These are phyloP conservation scores for Jaltomata sinuosa DNA, from an alignment of 257 asterid species.

Conservation along the genomic window DNA sequence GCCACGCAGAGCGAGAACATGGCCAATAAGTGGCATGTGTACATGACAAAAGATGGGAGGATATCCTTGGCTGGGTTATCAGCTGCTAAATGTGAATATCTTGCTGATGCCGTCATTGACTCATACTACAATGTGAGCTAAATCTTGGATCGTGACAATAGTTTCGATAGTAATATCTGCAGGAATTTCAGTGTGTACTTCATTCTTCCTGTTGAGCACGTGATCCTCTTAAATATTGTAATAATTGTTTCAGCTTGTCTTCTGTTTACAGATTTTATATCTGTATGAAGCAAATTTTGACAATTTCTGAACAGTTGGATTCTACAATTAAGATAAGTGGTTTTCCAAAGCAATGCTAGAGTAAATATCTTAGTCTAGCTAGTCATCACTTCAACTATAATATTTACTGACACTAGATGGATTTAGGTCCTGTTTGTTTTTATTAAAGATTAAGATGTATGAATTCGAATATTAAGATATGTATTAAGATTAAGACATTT, in stretches of 20 bases:
- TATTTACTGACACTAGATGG: background rate
- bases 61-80: slow-evolving; percentile 93
- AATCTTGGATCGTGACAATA: background rate
- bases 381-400: background rate
- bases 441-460: too few relatives aligned
- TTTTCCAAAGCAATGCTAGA: background rate
- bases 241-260: background rate
- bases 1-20: slow-evolving; percentile 72
- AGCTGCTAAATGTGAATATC: slow-evolving; percentile 84
- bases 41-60: slow-evolving; percentile 96
- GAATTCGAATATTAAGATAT: too few relatives aligned
- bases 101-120: slow-evolving; percentile 90
- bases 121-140: slow-evolving; percentile 25
- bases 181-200: background rate
- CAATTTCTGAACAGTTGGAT: background rate
- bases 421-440: background rate
- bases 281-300: background rate
- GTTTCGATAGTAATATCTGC: background rate
- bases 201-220: background rate
- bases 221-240: background rate
- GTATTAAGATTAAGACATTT: too few relatives aligned
- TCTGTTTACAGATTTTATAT: background rate
- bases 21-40: slow-evolving; percentile 85
- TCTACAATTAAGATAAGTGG: background rate
- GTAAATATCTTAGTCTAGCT: background rate